phyloP scores from a whole-genome alignment of 257 asterid genomes.

The Vinca minor region DNA sequence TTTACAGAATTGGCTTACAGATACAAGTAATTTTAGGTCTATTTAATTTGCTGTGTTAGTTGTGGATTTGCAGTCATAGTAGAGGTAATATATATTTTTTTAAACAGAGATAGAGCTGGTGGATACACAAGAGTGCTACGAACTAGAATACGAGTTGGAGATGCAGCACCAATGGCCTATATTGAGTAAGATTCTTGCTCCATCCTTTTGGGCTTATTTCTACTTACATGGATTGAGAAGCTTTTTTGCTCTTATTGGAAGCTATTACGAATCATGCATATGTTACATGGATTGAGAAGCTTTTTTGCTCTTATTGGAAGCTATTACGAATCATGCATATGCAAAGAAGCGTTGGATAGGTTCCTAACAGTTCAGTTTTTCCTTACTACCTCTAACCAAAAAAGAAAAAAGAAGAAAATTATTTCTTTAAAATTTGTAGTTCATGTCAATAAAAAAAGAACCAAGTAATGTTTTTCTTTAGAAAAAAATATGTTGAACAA shows the following conservation, averaged over 20 bases:
- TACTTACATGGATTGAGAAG: background rate
- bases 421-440: too few relatives aligned
- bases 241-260: background rate
- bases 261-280: too few relatives aligned
- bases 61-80: constrained; percentile 7
- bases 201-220: background rate
- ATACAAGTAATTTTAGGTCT: constrained; percentile 58
- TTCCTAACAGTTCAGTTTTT: too few relatives aligned
- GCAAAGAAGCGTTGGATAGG: too few relatives aligned
- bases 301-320: background rate
- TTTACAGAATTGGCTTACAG: constrained; percentile 89
- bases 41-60: background rate
- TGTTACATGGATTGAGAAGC: background rate
- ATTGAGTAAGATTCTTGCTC: constrained; percentile 52
- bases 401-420: too few relatives aligned
- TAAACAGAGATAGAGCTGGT: constrained; percentile 63
- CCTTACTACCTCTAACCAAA: too few relatives aligned
- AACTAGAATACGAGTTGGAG: constrained; percentile 88
- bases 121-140: constrained; percentile 89
- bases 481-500: background rate
- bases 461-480: background rate
- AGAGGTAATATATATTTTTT: background rate
- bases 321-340: too few relatives aligned
- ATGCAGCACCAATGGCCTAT: constrained; percentile 79
- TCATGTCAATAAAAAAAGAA: too few relatives aligned